Conservation (phyloP, 2,329 filamentous ascomycete genomes). For the Fusarium tricinctum region DNA sequence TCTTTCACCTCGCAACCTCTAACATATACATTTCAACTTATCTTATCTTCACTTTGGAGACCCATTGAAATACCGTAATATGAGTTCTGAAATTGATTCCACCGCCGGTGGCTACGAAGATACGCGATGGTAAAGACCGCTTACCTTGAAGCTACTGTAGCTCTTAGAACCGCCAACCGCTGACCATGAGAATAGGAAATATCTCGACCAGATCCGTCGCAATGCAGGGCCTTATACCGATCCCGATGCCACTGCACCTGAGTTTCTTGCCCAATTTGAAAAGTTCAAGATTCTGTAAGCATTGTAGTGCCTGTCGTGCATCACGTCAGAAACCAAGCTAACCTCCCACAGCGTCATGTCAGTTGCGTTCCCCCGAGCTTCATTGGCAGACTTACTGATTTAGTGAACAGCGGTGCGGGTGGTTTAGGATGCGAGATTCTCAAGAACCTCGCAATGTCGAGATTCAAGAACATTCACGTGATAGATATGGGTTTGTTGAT, state of each 20-base stretch:
- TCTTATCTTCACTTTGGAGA: background rate
- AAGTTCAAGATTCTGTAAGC: constrained; percentile 81
- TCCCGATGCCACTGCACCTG: constrained; percentile 66
- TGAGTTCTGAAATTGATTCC: constrained; percentile 47
- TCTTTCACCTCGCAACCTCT: constrained; percentile 20
- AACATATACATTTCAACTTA: background rate
- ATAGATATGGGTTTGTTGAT: constrained; percentile 90
- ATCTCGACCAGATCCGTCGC: constrained; percentile 84
- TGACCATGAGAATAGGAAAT: constrained; percentile 70
- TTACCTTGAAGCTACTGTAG: constrained; percentile 25
- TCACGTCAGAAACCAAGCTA: constrained; percentile 17
- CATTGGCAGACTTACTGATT: constrained; percentile 33
- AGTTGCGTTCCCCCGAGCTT: constrained; percentile 48
- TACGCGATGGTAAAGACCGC: constrained; percentile 54
- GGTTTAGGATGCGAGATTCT: constrained; percentile 96
- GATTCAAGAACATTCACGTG: constrained; percentile 97
- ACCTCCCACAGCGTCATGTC: constrained; percentile 64
- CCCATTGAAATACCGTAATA: constrained; percentile 23
- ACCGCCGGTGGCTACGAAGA: constrained; percentile 46
- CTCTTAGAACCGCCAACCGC: constrained; percentile 18
- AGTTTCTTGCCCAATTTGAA: constrained; percentile 70
- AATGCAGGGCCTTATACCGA: constrained; percentile 86
- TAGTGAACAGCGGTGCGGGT: constrained; percentile 80
- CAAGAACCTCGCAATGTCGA: constrained; percentile 94
- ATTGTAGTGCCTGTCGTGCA: background rate